Conservation (phyloP, 2,329 filamentous ascomycete species). For the Trichoderma atroviride region DNA sequence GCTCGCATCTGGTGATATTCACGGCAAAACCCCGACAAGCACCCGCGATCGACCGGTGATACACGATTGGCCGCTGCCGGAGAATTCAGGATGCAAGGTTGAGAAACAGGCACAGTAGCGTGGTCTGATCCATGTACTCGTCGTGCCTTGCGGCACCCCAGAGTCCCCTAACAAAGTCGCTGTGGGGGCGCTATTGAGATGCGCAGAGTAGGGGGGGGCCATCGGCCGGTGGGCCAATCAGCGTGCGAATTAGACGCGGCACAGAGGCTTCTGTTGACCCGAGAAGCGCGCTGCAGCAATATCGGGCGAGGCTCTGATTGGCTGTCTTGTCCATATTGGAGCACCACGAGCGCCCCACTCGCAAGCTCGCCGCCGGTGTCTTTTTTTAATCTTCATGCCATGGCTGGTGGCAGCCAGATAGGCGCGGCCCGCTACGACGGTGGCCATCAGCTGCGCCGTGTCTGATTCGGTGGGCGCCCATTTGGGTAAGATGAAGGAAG, state of each 20-base stretch:
- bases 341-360: not conserved
- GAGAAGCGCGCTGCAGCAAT: slow-evolving; percentile 28
- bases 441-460: slow-evolving; percentile 20
- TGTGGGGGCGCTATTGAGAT: slow-evolving; percentile 15
- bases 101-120: slow-evolving; percentile 25
- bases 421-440: slow-evolving; percentile 28
- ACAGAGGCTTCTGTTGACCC: slow-evolving; percentile 20
- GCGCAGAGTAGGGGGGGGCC: not conserved
- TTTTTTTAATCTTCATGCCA: slow-evolving; percentile 9
- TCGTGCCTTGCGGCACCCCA: slow-evolving; percentile 25
- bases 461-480: not conserved
- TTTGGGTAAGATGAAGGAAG: not conserved
- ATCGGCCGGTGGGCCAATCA: slow-evolving; percentile 19
- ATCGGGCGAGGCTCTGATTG: not conserved
- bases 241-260: slow-evolving; percentile 20
- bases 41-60: slow-evolving; percentile 5
- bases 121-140: slow-evolving; percentile 25
- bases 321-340: not conserved
- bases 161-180: slow-evolving; percentile 23
- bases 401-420: slow-evolving; percentile 28
- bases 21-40: not conserved
- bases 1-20: not conserved
- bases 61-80: slow-evolving; percentile 19
- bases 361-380: slow-evolving; percentile 7
- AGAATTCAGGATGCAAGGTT: slow-evolving; percentile 26